Percentiles rank a stretch among this genome's conserved stretches.
Conservation (phyloP, 2,329 filamentous ascomycete genomes). For the Aureobasidium pullulans region DNA sequence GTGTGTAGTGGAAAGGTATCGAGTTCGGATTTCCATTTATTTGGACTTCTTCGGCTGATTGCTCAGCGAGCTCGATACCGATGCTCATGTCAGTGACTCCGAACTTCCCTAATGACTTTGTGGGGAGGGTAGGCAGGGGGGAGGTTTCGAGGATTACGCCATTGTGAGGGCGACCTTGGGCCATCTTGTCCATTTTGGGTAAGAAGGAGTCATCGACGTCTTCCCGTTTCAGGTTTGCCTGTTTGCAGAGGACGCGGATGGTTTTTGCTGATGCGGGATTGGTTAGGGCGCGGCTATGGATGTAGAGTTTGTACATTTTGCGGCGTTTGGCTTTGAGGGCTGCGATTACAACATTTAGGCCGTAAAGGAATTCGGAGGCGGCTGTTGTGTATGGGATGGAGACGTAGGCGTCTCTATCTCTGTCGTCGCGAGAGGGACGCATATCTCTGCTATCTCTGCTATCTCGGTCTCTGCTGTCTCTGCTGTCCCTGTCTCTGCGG, state of each 20-base stretch:
- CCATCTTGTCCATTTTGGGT: constrained; percentile 70
- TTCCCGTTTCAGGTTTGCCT: constrained; percentile 47
- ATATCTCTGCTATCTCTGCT: neutral
- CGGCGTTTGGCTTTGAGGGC: constrained; percentile 64
- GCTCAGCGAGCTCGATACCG: constrained; percentile 55
- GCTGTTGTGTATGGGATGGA: constrained; percentile 68
- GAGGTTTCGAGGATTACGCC: constrained; percentile 83
- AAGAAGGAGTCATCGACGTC: constrained; percentile 56
- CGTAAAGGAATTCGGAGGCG: constrained; percentile 87
- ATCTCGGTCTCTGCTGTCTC: neutral
- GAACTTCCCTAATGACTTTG: constrained; percentile 25
- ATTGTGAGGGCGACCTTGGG: constrained; percentile 77
- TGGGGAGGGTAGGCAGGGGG: constrained; percentile 57
- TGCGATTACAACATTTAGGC: constrained; percentile 70
- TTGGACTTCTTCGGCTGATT: constrained; percentile 59
- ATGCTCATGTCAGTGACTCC: constrained; percentile 42
- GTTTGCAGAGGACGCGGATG: constrained; percentile 20
- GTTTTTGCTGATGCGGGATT: neutral
- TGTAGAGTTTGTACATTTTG: constrained; percentile 76
- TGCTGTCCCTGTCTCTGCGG: neutral
- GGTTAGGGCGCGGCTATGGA: constrained; percentile 34
- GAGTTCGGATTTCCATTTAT: constrained; percentile 59
- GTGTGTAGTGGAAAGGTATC: constrained; percentile 19
- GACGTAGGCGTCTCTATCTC: constrained; percentile 13
- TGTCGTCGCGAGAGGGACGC: neutral